A percentile compares a stretch with the other conserved stretches of the same genome.
Evolutionary conservation across 2,329 filamentous ascomycete species (phyloP).

Genomic region (Neofusicoccum ribis): DNA sequence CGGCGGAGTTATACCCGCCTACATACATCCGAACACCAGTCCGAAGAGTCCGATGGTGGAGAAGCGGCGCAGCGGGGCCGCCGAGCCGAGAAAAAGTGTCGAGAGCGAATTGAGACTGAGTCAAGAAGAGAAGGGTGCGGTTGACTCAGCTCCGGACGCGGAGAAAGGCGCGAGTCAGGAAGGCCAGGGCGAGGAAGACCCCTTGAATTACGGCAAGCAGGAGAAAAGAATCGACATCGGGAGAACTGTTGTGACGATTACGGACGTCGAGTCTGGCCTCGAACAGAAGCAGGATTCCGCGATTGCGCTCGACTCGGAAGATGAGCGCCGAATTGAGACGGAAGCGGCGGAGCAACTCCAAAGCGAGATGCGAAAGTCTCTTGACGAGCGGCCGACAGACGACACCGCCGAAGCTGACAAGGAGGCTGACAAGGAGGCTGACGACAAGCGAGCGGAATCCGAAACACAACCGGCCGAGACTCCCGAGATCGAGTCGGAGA

Average conservation of each 20-base stretch:
- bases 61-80: slow-evolving; percentile 26
- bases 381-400: background rate
- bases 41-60: slow-evolving; percentile 29
- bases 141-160: background rate
- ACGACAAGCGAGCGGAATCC: slow-evolving; percentile 5
- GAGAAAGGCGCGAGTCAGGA: slow-evolving; percentile 7
- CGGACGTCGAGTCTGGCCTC: slow-evolving; percentile 20
- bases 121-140: slow-evolving; percentile 2
- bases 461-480: slow-evolving; percentile 4
- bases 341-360: slow-evolving; percentile 38
- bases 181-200: slow-evolving; percentile 35
- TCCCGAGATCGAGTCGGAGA: slow-evolving; percentile 9
- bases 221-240: slow-evolving; percentile 40
- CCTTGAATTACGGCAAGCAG: slow-evolving; percentile 26
- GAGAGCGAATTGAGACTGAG: slow-evolving; percentile 17
- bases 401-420: slow-evolving; percentile 2
- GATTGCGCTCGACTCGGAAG: slow-evolving; percentile 27
- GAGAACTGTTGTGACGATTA: slow-evolving; percentile 33
- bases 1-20: slow-evolving; percentile 78
- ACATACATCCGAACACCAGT: slow-evolving; percentile 31
- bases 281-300: slow-evolving; percentile 19
- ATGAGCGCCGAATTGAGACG: slow-evolving; percentile 37
- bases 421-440: slow-evolving; percentile 12
- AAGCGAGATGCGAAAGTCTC: slow-evolving; percentile 18
- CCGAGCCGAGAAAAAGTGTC: slow-evolving; percentile 29